These are phyloP conservation scores for Vaucheria bursata DNA, from an alignment of 352 stramenopile genomes.

Conservation along the genomic window DNA sequence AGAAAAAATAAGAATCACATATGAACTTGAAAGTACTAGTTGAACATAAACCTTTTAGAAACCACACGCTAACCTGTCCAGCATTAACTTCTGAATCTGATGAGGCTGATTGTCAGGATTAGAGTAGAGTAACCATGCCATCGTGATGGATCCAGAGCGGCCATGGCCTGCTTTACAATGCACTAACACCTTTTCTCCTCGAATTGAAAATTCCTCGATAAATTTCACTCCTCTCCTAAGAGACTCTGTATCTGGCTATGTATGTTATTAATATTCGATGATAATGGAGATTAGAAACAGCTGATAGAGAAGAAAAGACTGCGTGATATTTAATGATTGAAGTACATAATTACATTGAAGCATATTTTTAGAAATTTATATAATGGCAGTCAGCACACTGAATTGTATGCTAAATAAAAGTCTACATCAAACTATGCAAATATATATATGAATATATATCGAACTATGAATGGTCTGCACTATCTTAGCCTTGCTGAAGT, in stretches of 20 bases:
- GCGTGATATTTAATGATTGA: too few relatives aligned
- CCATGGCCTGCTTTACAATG: slow-evolving; percentile 90
- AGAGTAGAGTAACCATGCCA: slow-evolving; percentile 35
- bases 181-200: slow-evolving; percentile 81
- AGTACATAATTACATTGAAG: too few relatives aligned
- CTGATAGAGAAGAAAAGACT: too few relatives aligned
- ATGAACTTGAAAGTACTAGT: not conserved
- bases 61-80: not conserved
- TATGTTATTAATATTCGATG: slow-evolving; percentile 61
- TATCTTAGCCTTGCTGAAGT: too few relatives aligned
- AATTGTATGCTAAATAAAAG: too few relatives aligned
- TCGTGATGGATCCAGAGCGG: slow-evolving; percentile 60
- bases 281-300: slow-evolving; percentile 12
- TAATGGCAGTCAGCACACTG: too few relatives aligned
- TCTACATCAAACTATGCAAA: too few relatives aligned
- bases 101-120: slow-evolving; percentile 11
- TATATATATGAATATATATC: too few relatives aligned
- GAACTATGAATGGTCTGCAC: too few relatives aligned
- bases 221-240: slow-evolving; percentile 70
- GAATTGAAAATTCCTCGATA: slow-evolving; percentile 69
- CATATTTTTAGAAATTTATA: too few relatives aligned
- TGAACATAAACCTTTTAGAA: not conserved
- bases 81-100: slow-evolving; percentile 13
- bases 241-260: slow-evolving; percentile 61
- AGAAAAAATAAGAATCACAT: not conserved